Evolutionary conservation across 148 eudicot genomes (phyloP).

Genomic region (Arctostaphylos glauca): DNA sequence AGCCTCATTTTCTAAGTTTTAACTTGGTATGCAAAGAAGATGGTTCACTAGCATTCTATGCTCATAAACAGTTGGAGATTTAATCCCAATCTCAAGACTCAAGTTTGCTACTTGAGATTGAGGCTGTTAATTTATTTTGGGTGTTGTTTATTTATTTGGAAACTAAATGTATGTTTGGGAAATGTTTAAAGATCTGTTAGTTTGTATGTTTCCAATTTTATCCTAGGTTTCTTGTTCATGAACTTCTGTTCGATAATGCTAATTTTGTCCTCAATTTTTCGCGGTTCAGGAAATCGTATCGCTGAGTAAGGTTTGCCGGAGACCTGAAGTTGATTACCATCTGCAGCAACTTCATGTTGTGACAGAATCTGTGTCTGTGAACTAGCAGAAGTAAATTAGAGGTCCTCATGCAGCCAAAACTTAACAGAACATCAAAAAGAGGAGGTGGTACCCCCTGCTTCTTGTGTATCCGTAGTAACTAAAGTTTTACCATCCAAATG

Average conservation of each 20-base stretch:
- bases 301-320: constrained; percentile 72
- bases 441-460: constrained; percentile 18
- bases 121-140: no score
- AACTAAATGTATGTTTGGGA: no score
- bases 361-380: constrained; percentile 34
- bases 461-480: neutral
- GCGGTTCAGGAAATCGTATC: constrained; percentile 74
- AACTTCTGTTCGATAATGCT: neutral
- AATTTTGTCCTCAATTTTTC: constrained; percentile 1
- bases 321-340: constrained; percentile 89
- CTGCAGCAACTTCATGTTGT: constrained; percentile 65
- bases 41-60: no score
- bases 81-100: no score
- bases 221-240: neutral
- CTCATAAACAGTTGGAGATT: no score
- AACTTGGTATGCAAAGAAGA: no score
- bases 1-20: no score
- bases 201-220: no score
- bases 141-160: no score
- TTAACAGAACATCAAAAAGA: constrained; percentile 20
- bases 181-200: no score
- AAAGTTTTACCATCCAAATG: constrained; percentile 10
- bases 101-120: no score
- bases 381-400: constrained; percentile 33
- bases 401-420: constrained; percentile 30